A percentile compares a stretch with the other conserved stretches of the same genome.
phyloP scores from a whole-genome alignment of 306 rosid genomes.

The Fragaria nilgerrensis region DNA sequence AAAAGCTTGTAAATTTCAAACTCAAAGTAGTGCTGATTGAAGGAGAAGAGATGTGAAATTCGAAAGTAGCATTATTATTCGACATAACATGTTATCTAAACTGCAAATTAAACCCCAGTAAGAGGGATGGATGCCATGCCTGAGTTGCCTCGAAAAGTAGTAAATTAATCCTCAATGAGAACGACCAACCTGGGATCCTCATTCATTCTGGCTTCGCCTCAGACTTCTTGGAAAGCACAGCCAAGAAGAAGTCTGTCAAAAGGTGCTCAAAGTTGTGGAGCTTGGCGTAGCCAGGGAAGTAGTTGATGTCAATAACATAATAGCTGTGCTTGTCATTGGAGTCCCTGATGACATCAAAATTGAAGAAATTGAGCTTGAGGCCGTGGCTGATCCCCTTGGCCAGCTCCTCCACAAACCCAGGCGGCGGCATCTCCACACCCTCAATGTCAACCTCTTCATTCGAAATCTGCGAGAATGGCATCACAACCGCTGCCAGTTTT shows the following conservation, averaged over 20 bases:
- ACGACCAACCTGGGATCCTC: background rate
- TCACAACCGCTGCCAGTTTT: constrained; percentile 15
- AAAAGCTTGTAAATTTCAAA: no score
- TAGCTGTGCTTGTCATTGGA: constrained; percentile 32
- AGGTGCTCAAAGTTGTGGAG: constrained; percentile 44
- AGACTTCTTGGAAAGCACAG: constrained; percentile 8
- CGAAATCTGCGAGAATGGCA: constrained; percentile 53
- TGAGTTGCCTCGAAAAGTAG: background rate
- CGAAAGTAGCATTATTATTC: background rate
- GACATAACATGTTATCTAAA: background rate
- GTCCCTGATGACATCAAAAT: constrained; percentile 61
- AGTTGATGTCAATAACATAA: constrained; percentile 63
- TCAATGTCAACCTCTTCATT: constrained; percentile 26
- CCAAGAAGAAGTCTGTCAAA: constrained; percentile 49
- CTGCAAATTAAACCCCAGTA: background rate
- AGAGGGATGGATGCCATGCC: background rate
- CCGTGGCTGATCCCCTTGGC: constrained; percentile 38
- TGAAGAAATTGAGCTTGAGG: constrained; percentile 57
- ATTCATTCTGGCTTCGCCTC: background rate
- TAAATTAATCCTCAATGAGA: background rate
- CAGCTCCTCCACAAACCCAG: constrained; percentile 34
- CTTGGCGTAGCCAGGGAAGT: constrained; percentile 73
- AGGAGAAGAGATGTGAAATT: background rate
- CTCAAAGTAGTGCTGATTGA: no score
- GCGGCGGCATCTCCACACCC: constrained; percentile 40